Conservation (phyloP, 2,329 filamentous ascomycete genomes). For the Sphaerulina populicola region DNA sequence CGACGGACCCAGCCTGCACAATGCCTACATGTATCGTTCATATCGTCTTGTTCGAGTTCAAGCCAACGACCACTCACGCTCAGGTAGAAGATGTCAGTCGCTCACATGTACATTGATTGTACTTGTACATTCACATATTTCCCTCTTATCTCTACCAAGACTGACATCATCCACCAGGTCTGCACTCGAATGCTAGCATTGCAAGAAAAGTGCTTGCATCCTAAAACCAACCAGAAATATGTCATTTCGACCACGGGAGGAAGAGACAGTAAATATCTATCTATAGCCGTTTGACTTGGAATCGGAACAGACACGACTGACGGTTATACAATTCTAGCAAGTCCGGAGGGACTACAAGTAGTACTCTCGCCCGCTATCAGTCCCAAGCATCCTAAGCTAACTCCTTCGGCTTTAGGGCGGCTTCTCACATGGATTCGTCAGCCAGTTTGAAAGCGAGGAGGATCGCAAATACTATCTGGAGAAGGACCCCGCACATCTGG, state of each 20-base stretch:
- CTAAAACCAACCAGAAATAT: conserved; percentile 51
- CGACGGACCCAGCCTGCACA: conserved; percentile 15
- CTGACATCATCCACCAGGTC: conserved; percentile 35
- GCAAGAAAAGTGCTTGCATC: conserved; percentile 52
- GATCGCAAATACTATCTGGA: conserved; percentile 62
- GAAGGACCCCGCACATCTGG: conserved; percentile 55
- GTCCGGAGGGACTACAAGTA: conserved; percentile 54
- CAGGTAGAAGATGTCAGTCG: conserved; percentile 49
- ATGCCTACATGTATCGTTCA: conserved; percentile 64
- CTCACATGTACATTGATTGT: neutral
- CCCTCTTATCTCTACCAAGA: neutral
- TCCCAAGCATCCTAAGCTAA: neutral
- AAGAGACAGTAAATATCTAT: conserved; percentile 38
- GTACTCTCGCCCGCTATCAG: conserved; percentile 7
- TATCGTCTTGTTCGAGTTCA: conserved; percentile 61
- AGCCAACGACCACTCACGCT: conserved; percentile 42
- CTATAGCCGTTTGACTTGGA: no score
- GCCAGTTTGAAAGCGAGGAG: conserved; percentile 54
- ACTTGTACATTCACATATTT: no score
- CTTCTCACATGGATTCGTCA: conserved; percentile 61
- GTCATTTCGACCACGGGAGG: conserved; percentile 53
- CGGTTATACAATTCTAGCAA: conserved; percentile 31
- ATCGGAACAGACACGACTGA: no score
- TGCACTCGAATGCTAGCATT: conserved; percentile 52
- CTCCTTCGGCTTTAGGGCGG: conserved; percentile 38